Percentiles rank a stretch among this genome's conserved stretches.
Conservation (phyloP, 2,329 filamentous ascomycete species). For the Dendryphion nanum region DNA sequence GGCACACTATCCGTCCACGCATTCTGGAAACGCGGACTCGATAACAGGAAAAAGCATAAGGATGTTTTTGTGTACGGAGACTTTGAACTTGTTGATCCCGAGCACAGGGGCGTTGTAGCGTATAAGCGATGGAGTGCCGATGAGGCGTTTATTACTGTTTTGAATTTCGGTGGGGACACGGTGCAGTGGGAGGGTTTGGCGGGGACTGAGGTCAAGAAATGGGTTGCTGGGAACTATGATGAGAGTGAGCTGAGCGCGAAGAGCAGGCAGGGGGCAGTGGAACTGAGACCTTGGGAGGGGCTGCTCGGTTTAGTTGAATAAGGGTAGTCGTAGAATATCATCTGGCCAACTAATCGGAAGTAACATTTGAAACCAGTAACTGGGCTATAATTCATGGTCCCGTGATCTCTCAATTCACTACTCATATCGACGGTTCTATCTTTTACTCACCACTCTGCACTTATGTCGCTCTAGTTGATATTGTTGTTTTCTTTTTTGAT, state of each 20-base stretch:
- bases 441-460: too few relatives aligned
- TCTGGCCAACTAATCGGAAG: too few relatives aligned
- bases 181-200: slow-evolving; percentile 27
- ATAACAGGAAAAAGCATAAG: slow-evolving; percentile 56
- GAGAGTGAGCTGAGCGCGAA: slow-evolving; percentile 21
- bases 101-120: slow-evolving; percentile 35
- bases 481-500: too few relatives aligned
- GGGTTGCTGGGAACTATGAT: slow-evolving; percentile 39
- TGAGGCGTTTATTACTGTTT: slow-evolving; percentile 26
- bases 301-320: slow-evolving; percentile 21
- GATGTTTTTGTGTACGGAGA: slow-evolving; percentile 63
- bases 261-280: slow-evolving; percentile 16
- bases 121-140: slow-evolving; percentile 30
- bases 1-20: slow-evolving; percentile 51
- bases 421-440: too few relatives aligned
- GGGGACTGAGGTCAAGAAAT: slow-evolving; percentile 23
- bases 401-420: too few relatives aligned
- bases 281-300: slow-evolving; percentile 37
- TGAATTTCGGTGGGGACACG: slow-evolving; percentile 33
- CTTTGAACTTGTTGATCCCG: slow-evolving; percentile 54
- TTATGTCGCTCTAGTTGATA: too few relatives aligned
- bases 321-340: too few relatives aligned
- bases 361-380: too few relatives aligned
- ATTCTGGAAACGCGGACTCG: slow-evolving; percentile 60
- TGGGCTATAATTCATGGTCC: too few relatives aligned